Conservation (phyloP, 129 eudicot genomes). For the Helianthus tuberosus region DNA sequence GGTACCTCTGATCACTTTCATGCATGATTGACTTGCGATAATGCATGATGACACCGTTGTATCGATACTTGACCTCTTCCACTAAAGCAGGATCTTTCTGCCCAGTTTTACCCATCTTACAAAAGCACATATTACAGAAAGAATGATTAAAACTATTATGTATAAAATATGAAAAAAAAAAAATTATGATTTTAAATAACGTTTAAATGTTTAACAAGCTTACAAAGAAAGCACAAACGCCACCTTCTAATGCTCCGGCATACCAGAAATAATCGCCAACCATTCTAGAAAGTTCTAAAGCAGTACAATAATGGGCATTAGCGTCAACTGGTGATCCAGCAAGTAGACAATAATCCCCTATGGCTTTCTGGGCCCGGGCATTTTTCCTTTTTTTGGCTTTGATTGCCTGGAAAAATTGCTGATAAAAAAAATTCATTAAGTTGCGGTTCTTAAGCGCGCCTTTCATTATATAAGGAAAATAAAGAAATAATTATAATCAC, state of each 20-base stretch:
- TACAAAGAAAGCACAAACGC: slow-evolving; percentile 97
- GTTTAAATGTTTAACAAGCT: slow-evolving; percentile 20
- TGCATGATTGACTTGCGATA: slow-evolving; percentile 85
- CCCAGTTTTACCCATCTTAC: slow-evolving; percentile 75
- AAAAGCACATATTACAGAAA: slow-evolving; percentile 19
- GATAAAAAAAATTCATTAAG: slow-evolving; percentile 28
- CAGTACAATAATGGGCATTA: slow-evolving; percentile 80
- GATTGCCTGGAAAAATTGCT: slow-evolving; percentile 64
- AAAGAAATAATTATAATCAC: slow-evolving; percentile 34
- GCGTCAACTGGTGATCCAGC: slow-evolving; percentile 98
- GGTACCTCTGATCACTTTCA: slow-evolving; percentile 86
- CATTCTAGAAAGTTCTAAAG: slow-evolving; percentile 83
- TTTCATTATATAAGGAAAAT: not conserved
- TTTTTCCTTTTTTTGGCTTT: slow-evolving; percentile 86
- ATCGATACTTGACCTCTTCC: slow-evolving; percentile 90
- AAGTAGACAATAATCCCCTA: slow-evolving; percentile 91
- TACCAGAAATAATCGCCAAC: slow-evolving; percentile 97
- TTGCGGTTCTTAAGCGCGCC: slow-evolving; percentile 1
- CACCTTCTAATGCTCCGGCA: slow-evolving; percentile 97
- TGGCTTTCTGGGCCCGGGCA: slow-evolving; percentile 95
- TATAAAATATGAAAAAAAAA: not conserved
- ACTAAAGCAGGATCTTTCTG: slow-evolving; percentile 70
- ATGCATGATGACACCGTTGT: slow-evolving; percentile 87
- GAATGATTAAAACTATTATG: not conserved
- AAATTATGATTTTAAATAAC: not conserved